Percentiles rank a stretch among this genome's conserved stretches.
Evolutionary conservation across 129 eudicot species (phyloP).

Genomic region (Flaveria brownii): DNA sequence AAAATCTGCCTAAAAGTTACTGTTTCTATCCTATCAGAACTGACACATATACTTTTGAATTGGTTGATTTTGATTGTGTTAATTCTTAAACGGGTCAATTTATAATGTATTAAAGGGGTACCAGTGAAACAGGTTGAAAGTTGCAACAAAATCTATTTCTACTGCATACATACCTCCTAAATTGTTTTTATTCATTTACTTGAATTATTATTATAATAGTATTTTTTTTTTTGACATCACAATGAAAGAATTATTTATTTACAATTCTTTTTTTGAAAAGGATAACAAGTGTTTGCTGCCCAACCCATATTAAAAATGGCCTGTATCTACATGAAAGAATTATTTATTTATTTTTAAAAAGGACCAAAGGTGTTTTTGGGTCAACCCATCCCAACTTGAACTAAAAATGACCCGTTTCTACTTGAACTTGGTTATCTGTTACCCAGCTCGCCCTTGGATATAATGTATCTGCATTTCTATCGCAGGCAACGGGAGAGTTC

Average conservation of each 20-base stretch:
- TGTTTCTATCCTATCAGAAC: not conserved
- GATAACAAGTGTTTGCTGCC: too few species aligned
- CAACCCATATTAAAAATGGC: too few species aligned
- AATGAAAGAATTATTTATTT: not conserved
- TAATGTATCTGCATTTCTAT: constrained; percentile 6
- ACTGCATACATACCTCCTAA: not conserved
- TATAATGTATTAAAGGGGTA: not conserved
- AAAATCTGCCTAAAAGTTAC: not conserved
- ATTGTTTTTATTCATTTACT: not conserved
- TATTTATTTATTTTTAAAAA: too few species aligned
- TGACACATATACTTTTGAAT: not conserved
- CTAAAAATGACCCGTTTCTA: not conserved
- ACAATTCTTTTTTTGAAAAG: too few species aligned
- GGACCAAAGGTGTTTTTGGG: too few species aligned
- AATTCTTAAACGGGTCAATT: not conserved
- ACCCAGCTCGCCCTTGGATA: not conserved
- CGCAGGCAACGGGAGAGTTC: constrained; percentile 94
- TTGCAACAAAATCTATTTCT: not conserved
- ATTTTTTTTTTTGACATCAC: not conserved
- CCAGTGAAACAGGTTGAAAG: not conserved
- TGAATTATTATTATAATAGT: not conserved
- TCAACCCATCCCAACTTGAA: not conserved
- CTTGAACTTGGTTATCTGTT: not conserved
- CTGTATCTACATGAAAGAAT: too few species aligned
- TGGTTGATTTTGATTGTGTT: not conserved